Evolutionary conservation across 2,329 filamentous ascomycete genomes (phyloP), one percentile per base, ranked within the genome.

Genomic region (Alternaria alternata): DNA sequence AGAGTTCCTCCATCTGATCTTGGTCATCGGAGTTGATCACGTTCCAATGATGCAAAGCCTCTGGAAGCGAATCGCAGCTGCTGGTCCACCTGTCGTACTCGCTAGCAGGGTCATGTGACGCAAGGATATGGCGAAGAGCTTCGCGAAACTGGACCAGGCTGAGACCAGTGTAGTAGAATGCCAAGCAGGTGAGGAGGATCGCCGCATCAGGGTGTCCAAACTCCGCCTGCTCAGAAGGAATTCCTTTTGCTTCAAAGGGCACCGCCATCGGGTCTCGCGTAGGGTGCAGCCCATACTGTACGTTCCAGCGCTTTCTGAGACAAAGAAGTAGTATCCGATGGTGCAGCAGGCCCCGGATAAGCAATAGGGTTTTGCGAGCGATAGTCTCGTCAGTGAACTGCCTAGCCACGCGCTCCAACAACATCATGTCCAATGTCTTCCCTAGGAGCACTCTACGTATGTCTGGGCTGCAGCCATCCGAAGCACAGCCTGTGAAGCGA

Each of bases 121-220:
- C 76, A 0, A 81, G 34, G 0, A 91, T 77, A 14, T 83, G 76
- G 0, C 73, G 56, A 4, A 91, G 84, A 0, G 78, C 74, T 1
- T 75, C 61, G 8, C 81, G 80, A 0, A 91, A 68, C 1, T 89
- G 81, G 0, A 83, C 69, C 12, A 87, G 72, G 0, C 58, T 63
- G 0, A 91, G 79, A 0, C 89, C 88, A 0, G 78, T 78, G 54
- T 91, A 89, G 67, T 93, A 93, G 67, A 90, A 92, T 0, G 85
- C 83, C 0, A 93, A 76, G 14, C 85, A 88, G 0, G 90, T 92
- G 1, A 92, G 79, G 0, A 88, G 32, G 2, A 92, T 88, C 0
- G 86, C 82, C 0, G 90, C 87, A 67, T 92, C 86, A 0, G 89
- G 88, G 64, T 93, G 89, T 0, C 88, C 87, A 69, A 85, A 92